Conservation (phyloP, 306 rosid genomes). For the Quercus wislizeni region DNA sequence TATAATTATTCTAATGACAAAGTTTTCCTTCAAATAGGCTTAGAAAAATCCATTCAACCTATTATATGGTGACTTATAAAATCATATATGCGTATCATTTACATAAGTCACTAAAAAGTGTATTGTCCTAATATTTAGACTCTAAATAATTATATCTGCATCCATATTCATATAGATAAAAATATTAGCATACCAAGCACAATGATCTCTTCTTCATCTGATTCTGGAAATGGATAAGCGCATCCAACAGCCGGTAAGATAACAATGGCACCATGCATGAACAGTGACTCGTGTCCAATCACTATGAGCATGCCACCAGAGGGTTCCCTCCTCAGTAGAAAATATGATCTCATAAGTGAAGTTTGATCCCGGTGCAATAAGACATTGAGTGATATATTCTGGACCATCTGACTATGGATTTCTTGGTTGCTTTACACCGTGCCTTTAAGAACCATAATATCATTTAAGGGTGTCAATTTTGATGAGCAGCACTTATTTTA, state of each 20-base stretch:
- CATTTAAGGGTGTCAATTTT: no score
- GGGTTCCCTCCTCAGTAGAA: conserved; percentile 35
- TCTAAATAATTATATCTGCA: no score
- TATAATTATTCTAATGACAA: no score
- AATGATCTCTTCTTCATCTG: conserved; percentile 10
- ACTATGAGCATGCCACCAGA: conserved; percentile 49
- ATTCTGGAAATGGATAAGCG: conserved; percentile 21
- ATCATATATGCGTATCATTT: no score
- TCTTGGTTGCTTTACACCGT: conserved; percentile 39
- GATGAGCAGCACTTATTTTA: no score
- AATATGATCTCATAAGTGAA: conserved; percentile 30
- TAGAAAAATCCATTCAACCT: no score
- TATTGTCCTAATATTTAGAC: no score
- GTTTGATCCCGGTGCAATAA: conserved; percentile 19
- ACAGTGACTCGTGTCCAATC: conserved; percentile 36
- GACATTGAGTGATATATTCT: conserved; percentile 38
- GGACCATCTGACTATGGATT: conserved; percentile 49
- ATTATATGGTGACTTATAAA: no score
- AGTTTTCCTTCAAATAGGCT: no score
- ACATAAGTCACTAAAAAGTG: no score
- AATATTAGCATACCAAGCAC: conserved; percentile 12
- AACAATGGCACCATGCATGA: conserved; percentile 35
- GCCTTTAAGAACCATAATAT: conserved; percentile 9
- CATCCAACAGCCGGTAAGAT: background rate
- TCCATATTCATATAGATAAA: no score